A percentile compares a stretch with the other conserved stretches of the same genome.
phyloP scores from a whole-genome alignment of 1,284 basidiomycete genomes.

The Microbotryum saponariae region DNA sequence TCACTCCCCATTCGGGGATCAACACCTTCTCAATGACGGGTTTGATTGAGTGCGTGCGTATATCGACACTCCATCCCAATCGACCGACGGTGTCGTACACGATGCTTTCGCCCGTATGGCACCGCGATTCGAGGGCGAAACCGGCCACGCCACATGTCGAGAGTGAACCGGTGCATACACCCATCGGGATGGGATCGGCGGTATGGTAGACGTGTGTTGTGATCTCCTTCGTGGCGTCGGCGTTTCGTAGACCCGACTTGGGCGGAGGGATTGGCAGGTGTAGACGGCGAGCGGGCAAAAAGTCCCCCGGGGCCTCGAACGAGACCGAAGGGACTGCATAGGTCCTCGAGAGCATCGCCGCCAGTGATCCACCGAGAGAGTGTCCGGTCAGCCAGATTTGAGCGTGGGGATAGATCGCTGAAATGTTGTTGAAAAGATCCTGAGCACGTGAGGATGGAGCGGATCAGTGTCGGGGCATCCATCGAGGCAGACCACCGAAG shows the following conservation, averaged over 20 bases:
- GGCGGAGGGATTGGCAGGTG: conserved; percentile 66
- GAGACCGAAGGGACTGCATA: conserved; percentile 86
- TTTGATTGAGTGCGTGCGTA: conserved; percentile 70
- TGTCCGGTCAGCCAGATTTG: conserved; percentile 92
- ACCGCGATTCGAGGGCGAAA: conserved; percentile 44
- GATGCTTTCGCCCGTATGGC: conserved; percentile 76
- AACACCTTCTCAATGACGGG: conserved; percentile 67
- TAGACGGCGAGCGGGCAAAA: conserved; percentile 70
- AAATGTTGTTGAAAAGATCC: conserved; percentile 89
- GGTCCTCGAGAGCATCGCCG: conserved; percentile 77
- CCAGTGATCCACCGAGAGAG: conserved; percentile 78
- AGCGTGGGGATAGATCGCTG: conserved; percentile 84
- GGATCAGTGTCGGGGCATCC: not conserved
- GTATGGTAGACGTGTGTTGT: conserved; percentile 52
- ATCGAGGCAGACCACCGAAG: conserved; percentile 7
- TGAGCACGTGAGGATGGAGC: conserved; percentile 37
- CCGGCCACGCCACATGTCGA: conserved; percentile 36
- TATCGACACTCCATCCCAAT: conserved; percentile 69
- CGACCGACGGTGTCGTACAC: conserved; percentile 80
- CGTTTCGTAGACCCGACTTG: not conserved
- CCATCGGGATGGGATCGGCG: conserved; percentile 44
- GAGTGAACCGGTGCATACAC: conserved; percentile 22
- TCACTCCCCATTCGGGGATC: conserved; percentile 61
- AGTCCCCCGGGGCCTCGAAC: conserved; percentile 88
- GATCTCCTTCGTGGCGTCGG: conserved; percentile 7